Base-by-base conservation (phyloP, 192 early-diverging fungal genomes). In the Backusella psychrophila region DNA sequence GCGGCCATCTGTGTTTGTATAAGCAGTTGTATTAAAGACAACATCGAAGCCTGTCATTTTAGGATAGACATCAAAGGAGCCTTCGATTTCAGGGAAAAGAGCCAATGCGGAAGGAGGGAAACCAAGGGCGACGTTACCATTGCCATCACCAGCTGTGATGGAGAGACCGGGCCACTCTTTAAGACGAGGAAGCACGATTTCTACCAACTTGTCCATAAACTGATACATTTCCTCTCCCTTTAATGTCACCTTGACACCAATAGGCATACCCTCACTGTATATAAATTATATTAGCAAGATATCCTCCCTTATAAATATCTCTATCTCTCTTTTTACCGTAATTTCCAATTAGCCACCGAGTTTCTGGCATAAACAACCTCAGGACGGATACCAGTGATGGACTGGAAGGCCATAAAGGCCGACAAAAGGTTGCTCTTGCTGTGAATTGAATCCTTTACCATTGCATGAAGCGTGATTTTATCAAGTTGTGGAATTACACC, bases 31-130 rank as follows among this genome's bases (percentile, higher is more conserved):
- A 63, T 91, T 86, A 75, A 98, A 91, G 31, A 89, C 90, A 69
- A 99, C 91, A 67, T 91, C 89, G 78, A 96, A 96, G 23, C 95
- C 95, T 33, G 93, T 95, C 81, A 97, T 87, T 71, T 90, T 80
- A 12, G 98, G 98, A 79, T 93, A 96, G 86, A 93, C 90, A 71
- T 99, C 98, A 82, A 96, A 98, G 78, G 94, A 93, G 41, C 90
- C 91, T 82, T 99, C 98, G 77, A 99, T 96, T 84, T 99, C 98
- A 5, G 97, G 98, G 87, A 98, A 99, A 71, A 94, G 84, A 6
- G 96, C 94, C 33, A 99, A 87, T 31, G 90, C 94, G 63, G 90
- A 89, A 53, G 87, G 85, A 42, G 94, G 96, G 67, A 99, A 92
- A 33, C 92, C 92, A 78, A 99, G 83, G 5, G 91, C 90, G 78